Conservation (phyloP, 2,329 filamentous ascomycete species). For the Exserohilum rostratum region DNA sequence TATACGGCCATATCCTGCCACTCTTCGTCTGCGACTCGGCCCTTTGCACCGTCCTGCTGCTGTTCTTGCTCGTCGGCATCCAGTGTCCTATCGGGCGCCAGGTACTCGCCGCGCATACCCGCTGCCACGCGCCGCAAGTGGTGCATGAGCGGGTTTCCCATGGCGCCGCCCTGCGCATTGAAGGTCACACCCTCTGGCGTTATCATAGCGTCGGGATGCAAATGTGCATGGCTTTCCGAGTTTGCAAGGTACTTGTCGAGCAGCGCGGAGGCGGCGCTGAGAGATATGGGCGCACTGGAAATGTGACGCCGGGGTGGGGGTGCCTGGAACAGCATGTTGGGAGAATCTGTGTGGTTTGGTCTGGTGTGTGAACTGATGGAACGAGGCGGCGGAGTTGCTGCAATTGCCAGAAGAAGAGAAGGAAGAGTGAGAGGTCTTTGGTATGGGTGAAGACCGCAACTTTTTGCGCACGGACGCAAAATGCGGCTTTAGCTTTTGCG, state of each 20-base stretch:
- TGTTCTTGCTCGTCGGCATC: constrained; percentile 44
- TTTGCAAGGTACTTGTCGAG: constrained; percentile 51
- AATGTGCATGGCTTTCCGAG: constrained; percentile 50
- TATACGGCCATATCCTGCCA: constrained; percentile 55
- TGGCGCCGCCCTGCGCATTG: constrained; percentile 50
- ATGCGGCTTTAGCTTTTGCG: constrained; percentile 18
- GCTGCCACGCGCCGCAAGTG: constrained; percentile 60
- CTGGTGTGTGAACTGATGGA: too few species aligned
- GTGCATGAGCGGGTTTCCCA: constrained; percentile 58
- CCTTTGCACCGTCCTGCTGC: background rate
- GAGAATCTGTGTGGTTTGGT: background rate
- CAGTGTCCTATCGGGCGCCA: constrained; percentile 52
- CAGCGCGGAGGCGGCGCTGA: constrained; percentile 40
- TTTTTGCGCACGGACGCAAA: constrained; percentile 41
- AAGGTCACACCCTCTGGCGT: constrained; percentile 51
- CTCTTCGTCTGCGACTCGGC: constrained; percentile 22
- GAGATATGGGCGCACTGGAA: constrained; percentile 39
- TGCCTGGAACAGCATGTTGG: constrained; percentile 39
- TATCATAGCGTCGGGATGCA: constrained; percentile 57
- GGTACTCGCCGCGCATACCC: constrained; percentile 58
- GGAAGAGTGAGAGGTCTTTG: background rate
- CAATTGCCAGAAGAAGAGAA: too few species aligned
- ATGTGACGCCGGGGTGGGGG: constrained; percentile 48
- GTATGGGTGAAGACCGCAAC: constrained; percentile 11
- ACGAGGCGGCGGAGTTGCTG: too few species aligned